Base-by-base conservation (phyloP, 2,329 filamentous ascomycete genomes). In the Claviceps paspali region DNA sequence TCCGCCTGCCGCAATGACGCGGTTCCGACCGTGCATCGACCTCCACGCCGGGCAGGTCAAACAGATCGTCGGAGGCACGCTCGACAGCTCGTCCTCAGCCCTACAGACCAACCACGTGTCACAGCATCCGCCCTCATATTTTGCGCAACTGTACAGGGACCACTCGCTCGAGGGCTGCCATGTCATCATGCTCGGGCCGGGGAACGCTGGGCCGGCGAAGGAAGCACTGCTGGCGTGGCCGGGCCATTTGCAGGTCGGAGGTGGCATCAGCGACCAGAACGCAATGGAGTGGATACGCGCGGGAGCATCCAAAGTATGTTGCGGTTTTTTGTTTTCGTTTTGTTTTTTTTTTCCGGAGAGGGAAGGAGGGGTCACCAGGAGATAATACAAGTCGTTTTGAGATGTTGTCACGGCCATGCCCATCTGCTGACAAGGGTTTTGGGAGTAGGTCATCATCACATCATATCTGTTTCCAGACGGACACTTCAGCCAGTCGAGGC, bases 31-130 rank as follows among this genome's bases (percentile, higher is more conserved):
- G 15, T 98, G 91, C 55, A 96, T 98, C 59, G 91, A 98, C 62
- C 73, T 98, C 37, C 91, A 98, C 59, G 80, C 87, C n/a, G 91
- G 91, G 11, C 80, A 88, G 55, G 91, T 98, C 41, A 98, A 98
- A 66, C 91, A 98, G 60, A 98, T 98, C 49, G 87, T 98, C 29
- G 91, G 91, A 48, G 88, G 91, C 41, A 96, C 91, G 2, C 72
- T 98, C 43, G 80, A 81, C 61, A 72, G 72, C 54, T 57, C 68
- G 7, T 72, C 73, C 2, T 57, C 68, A 6, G 67, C 73, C 39
- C 70, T 96, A 39, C 81, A 85, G 62, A 96, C 88, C 33, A 98
- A 98, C 61, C 87, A 85, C 63, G 80, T 94, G 43, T 95, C 91
- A 8, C 73, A 78, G 34, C 77, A 88, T 43, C 81, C 87, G 8